phyloP scores from a whole-genome alignment of 2,329 filamentous ascomycete genomes.

The Nothophoma quercina region DNA sequence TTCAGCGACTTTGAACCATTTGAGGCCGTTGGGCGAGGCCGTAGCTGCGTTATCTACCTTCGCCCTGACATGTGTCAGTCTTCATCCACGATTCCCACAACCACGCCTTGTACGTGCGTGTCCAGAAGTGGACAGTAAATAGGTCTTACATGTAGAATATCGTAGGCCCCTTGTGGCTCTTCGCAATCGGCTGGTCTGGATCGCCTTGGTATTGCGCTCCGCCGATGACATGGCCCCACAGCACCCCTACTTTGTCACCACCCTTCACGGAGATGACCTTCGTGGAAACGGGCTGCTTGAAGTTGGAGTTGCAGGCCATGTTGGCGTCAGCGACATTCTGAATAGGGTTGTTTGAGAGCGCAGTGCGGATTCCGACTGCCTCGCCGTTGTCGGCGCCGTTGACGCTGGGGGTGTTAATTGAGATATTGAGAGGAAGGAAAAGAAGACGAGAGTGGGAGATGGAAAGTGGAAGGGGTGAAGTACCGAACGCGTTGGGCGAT shows the following conservation, averaged over 20 bases:
- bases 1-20: slow-evolving; percentile 55
- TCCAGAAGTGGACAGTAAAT: too few relatives aligned
- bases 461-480: not conserved
- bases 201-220: slow-evolving; percentile 58
- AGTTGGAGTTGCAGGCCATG: slow-evolving; percentile 58
- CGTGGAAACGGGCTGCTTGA: slow-evolving; percentile 40
- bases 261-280: slow-evolving; percentile 59
- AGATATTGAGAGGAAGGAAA: not conserved
- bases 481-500: slow-evolving; percentile 56
- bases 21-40: slow-evolving; percentile 47
- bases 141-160: slow-evolving; percentile 47
- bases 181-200: slow-evolving; percentile 58
- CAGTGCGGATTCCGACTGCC: slow-evolving; percentile 59
- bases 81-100: not conserved
- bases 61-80: slow-evolving; percentile 27
- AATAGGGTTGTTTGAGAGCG: slow-evolving; percentile 60
- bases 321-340: slow-evolving; percentile 56
- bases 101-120: too few relatives aligned
- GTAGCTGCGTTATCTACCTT: slow-evolving; percentile 52
- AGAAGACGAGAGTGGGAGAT: not conserved
- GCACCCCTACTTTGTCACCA: slow-evolving; percentile 61
- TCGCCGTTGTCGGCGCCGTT: slow-evolving; percentile 56
- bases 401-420: slow-evolving; percentile 19
- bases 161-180: slow-evolving; percentile 56
- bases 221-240: slow-evolving; percentile 64